A percentile compares a stretch with the other conserved stretches of the same genome.
Conservation (phyloP, 2,329 filamentous ascomycete species). For the Colletotrichum simmondsii region DNA sequence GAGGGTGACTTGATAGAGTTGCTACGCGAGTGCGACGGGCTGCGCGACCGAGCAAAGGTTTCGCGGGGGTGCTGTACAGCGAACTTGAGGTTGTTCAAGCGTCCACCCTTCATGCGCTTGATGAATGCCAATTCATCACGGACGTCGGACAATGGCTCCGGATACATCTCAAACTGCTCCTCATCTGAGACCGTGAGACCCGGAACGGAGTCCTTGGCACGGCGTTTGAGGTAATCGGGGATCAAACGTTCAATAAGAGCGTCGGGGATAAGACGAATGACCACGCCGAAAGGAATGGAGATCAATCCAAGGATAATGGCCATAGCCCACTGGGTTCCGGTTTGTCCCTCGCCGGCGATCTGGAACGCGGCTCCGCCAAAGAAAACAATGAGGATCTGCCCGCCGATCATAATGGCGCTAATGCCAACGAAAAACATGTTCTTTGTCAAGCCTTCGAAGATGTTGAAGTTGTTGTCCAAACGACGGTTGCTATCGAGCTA, state of each 20-base stretch:
- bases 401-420: constrained; percentile 86
- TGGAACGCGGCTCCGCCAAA: constrained; percentile 85
- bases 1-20: constrained; percentile 70
- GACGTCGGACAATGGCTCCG: constrained; percentile 78
- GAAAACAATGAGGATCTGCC: constrained; percentile 90
- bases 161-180: constrained; percentile 74
- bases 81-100: constrained; percentile 84
- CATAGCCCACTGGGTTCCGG: constrained; percentile 84
- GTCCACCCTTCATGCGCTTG: constrained; percentile 82
- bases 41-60: constrained; percentile 71
- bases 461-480: constrained; percentile 94
- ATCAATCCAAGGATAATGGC: constrained; percentile 85
- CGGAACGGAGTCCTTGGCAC: constrained; percentile 56
- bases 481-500: constrained; percentile 76
- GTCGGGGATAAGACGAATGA: constrained; percentile 87
- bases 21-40: constrained; percentile 72
- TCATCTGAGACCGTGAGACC: constrained; percentile 73
- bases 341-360: constrained; percentile 70
- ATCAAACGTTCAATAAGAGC: constrained; percentile 66
- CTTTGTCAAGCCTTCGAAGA: constrained; percentile 86
- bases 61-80: constrained; percentile 81
- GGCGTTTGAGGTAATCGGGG: constrained; percentile 63
- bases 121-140: constrained; percentile 85
- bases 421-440: constrained; percentile 94
- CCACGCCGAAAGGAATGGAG: constrained; percentile 85